Conservation (phyloP, 129 eudicot genomes). For the Apium graveolens region DNA sequence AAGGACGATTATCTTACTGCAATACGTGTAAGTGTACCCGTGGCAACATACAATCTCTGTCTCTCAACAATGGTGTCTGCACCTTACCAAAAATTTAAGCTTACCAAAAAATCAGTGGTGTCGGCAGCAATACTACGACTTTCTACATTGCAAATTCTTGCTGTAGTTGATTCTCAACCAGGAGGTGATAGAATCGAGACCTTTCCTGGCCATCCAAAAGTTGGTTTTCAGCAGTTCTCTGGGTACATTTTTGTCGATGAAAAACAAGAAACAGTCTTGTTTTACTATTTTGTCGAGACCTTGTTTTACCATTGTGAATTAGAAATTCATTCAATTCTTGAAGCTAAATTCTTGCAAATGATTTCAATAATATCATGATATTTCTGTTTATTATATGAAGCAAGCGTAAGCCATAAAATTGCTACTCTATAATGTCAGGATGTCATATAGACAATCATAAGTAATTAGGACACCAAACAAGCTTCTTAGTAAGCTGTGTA, state of each 20-base stretch:
- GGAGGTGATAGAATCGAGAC: slow-evolving; percentile 29
- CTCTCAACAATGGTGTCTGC: slow-evolving; percentile 31
- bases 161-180: slow-evolving; percentile 15
- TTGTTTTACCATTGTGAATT: no score
- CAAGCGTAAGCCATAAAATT: not conserved
- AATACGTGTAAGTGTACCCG: no score
- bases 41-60: not conserved
- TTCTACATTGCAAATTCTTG: slow-evolving; percentile 6
- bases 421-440: no score
- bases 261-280: slow-evolving; percentile 31
- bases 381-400: not conserved
- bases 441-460: no score
- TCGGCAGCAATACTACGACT: slow-evolving; percentile 14
- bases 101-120: no score
- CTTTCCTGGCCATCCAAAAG: slow-evolving; percentile 67
- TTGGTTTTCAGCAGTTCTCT: slow-evolving; percentile 44
- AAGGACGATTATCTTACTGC: no score
- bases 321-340: no score
- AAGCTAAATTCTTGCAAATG: not conserved
- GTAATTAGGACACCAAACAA: no score
- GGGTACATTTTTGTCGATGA: slow-evolving; percentile 51
- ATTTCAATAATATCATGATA: not conserved
- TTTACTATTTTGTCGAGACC: slow-evolving; percentile 77
- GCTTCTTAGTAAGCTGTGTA: no score
- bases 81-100: no score